Evolutionary conservation across 2,329 filamentous ascomycete species (phyloP).

Genomic region (Apiospora sp.): DNA sequence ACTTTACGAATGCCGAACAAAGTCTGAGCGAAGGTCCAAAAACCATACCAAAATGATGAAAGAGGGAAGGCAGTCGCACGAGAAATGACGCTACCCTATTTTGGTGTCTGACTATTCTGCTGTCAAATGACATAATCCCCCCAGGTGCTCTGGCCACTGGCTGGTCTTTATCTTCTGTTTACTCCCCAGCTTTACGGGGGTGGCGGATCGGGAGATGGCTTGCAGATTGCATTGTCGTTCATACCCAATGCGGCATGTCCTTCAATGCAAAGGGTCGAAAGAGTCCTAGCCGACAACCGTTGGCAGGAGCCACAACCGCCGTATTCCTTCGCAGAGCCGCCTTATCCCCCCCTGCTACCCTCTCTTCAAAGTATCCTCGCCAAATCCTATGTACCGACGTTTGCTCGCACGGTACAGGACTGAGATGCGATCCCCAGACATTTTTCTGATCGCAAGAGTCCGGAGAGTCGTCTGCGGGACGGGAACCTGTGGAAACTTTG

Average conservation of each 20-base stretch:
- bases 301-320: too few relatives aligned
- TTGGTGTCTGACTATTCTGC: neutral
- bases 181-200: neutral
- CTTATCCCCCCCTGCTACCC: neutral
- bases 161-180: neutral
- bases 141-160: neutral
- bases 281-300: neutral
- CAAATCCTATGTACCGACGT: neutral
- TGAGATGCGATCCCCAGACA: neutral
- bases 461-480: neutral
- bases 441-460: neutral
- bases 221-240: neutral
- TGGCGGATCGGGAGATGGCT: conserved; percentile 3
- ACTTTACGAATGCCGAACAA: neutral
- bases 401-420: neutral
- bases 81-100: neutral
- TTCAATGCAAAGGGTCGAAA: neutral
- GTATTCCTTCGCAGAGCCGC: neutral
- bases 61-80: neutral
- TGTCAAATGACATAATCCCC: conserved; percentile 3
- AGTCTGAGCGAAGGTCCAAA: neutral
- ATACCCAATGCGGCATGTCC: neutral
- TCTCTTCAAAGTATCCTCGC: neutral
- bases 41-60: neutral
- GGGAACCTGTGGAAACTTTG: neutral